These are phyloP conservation scores for Candida lessepsii DNA, from an alignment of 805 yeast genomes.

Conservation along the genomic window DNA sequence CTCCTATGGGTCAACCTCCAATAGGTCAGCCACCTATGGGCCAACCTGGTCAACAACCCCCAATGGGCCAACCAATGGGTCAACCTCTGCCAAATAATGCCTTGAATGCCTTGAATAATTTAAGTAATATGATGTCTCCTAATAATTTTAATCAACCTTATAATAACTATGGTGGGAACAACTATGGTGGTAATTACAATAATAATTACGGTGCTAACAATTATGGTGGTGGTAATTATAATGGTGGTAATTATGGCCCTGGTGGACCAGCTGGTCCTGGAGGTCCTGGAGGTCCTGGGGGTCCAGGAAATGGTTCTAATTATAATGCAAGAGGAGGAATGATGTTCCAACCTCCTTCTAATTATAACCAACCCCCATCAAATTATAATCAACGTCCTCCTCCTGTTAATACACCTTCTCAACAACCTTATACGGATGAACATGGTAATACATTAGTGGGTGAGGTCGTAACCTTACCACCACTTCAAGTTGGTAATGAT, in stretches of 20 bases:
- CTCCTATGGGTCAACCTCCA: constrained; percentile 6
- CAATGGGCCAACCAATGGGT: constrained; percentile 6
- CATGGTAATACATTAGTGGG: constrained; percentile 45
- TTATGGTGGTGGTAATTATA: neutral
- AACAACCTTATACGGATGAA: constrained; percentile 40
- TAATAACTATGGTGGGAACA: constrained; percentile 5
- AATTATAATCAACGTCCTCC: constrained; percentile 14
- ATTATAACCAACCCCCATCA: constrained; percentile 5
- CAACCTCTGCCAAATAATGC: constrained; percentile 18
- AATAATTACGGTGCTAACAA: constrained; percentile 13
- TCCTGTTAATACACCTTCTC: constrained; percentile 29
- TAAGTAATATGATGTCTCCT: constrained; percentile 18
- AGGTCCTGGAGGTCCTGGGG: constrained; percentile 1
- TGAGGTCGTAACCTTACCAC: constrained; percentile 42
- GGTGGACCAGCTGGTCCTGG: neutral
- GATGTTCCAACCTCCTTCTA: constrained; percentile 55
- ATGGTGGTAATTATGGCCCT: constrained; percentile 4
- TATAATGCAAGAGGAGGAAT: constrained; percentile 26
- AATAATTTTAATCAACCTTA: constrained; percentile 6
- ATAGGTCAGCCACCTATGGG: constrained; percentile 5
- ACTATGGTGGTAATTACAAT: constrained; percentile 3
- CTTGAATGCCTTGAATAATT: constrained; percentile 15
- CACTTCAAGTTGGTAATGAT: constrained; percentile 46
- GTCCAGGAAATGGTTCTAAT: constrained; percentile 9
- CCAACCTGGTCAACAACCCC: constrained; percentile 6